Base-by-base conservation (phyloP, 2,329 filamentous ascomycete genomes). In the Aspergillus ochraceus region DNA sequence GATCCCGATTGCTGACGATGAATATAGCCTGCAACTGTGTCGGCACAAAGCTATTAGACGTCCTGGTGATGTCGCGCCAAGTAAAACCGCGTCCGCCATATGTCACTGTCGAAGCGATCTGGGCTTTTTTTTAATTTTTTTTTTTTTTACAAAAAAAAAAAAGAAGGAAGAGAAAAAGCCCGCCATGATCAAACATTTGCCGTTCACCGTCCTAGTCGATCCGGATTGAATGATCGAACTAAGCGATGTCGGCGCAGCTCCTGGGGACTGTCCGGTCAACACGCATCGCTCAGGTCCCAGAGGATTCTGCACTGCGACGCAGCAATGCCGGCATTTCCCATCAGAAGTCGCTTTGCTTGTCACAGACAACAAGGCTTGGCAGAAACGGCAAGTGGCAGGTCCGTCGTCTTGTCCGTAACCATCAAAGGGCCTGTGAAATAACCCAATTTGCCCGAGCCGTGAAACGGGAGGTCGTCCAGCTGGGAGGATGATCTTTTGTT, bases 21-120 rank as follows among this genome's bases (percentile, higher is more conserved):
- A 30, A 63, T 53, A 58, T 64, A 80, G 78, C 78, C 78, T 67
- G 78, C 78, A 63, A 70, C 74, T 56, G 76, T 79, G 54, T 80
- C 78, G 24, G 78, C 78, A 19, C 78, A 80, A 64, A 80, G 78
- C 64, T 79, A 78, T 66, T 80, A 76, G 67, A 54, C 54, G 46
- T 52, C 52, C 42, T 54, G 60, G 52, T 58, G 57, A 61, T 59
- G 58, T 36, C 49, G 49, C 65, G 66, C 66, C 66, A 67, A 66
- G 61, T 60, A 58, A 62, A 57, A 59, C 20, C 60, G 32, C 59
- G 58, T 60, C 45, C 57, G 58, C 60, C 55, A 53, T 60, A 66
- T 67, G 62, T 66, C 64, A 66, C 63, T 58, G 60, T 61, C 61
- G 46, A 64, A 59, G 50, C 59, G 58, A 67, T 62, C 60, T 62